Evolutionary conservation across 331 rosid genomes (phyloP).

Genomic region (Acacia concinna): DNA sequence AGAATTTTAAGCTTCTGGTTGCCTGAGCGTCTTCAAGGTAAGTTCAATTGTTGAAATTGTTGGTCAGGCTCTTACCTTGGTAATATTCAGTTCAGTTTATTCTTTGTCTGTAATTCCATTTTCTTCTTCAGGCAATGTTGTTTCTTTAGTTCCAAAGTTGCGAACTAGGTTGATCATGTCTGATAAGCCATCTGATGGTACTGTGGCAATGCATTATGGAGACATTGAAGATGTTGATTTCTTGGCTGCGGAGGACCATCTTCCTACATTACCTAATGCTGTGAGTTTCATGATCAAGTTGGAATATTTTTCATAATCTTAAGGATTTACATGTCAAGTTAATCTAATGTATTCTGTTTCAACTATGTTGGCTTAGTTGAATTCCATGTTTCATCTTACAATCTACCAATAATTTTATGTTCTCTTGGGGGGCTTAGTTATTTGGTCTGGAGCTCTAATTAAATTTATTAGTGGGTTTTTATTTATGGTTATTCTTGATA

Average conservation of each 20-base stretch:
- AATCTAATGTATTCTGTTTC: conserved; percentile 5
- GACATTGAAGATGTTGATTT: conserved; percentile 59
- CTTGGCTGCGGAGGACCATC: conserved; percentile 62
- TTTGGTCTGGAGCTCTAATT: not conserved
- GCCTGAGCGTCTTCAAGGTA: conserved; percentile 84
- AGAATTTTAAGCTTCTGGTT: conserved; percentile 49
- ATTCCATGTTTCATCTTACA: conserved; percentile 4
- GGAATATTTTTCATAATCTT: not conserved
- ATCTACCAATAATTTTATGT: conserved; percentile 12
- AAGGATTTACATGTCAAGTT: conserved; percentile 28
- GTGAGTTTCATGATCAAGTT: conserved; percentile 53
- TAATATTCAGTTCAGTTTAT: conserved; percentile 25
- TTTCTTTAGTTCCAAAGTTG: conserved; percentile 44
- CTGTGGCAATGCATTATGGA: conserved; percentile 78
- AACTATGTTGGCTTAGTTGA: conserved; percentile 14
- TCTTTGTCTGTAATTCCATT: conserved; percentile 32
- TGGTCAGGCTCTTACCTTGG: conserved; percentile 20
- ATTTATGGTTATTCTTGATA: not conserved
- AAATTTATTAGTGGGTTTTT: not conserved
- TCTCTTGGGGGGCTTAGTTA: not conserved
- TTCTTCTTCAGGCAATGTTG: conserved; percentile 58
- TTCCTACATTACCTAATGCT: conserved; percentile 86
- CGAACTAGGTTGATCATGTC: conserved; percentile 76
- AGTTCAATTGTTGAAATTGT: conserved; percentile 28
- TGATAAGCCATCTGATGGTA: conserved; percentile 91